Percentiles rank a stretch among this genome's conserved stretches.
Evolutionary conservation across 2,329 filamentous ascomycete species (phyloP).

Genomic region (Ophiocordyceps robertsii): DNA sequence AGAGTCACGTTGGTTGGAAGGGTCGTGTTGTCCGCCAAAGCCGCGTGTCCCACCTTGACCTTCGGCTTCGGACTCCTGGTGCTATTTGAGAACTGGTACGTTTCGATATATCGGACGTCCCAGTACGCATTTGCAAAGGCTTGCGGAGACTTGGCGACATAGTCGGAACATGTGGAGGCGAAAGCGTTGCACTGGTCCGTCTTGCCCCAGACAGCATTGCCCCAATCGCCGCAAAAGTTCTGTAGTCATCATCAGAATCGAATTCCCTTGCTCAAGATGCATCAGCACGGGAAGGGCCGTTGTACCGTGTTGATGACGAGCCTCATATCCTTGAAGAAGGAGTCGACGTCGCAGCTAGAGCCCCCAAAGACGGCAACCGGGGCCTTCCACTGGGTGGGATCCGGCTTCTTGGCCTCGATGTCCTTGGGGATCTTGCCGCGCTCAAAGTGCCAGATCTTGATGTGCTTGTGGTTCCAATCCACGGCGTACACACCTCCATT

Average conservation of each 20-base stretch:
- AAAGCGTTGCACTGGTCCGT: slow-evolving; percentile 22
- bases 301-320: slow-evolving; percentile 57
- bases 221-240: slow-evolving; percentile 70
- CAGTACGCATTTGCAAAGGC: slow-evolving; percentile 30
- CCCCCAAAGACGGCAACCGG: slow-evolving; percentile 59
- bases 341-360: slow-evolving; percentile 48
- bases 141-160: slow-evolving; percentile 29
- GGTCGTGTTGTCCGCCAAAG: no score
- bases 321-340: slow-evolving; percentile 53
- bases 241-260: slow-evolving; percentile 6
- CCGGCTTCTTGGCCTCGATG: slow-evolving; percentile 42
- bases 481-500: slow-evolving; percentile 58
- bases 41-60: no score
- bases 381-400: slow-evolving; percentile 53
- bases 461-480: slow-evolving; percentile 53
- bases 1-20: no score
- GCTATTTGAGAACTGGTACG: slow-evolving; percentile 19
- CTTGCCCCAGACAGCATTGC: slow-evolving; percentile 31
- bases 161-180: slow-evolving; percentile 31
- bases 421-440: slow-evolving; percentile 52
- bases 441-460: slow-evolving; percentile 68
- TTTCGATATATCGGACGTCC: slow-evolving; percentile 42
- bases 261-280: background rate
- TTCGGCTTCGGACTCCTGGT: background rate
- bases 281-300: background rate